Base-by-base conservation (phyloP, 2,329 filamentous ascomycete species). In the Tolypocladium ophioglossoides region DNA sequence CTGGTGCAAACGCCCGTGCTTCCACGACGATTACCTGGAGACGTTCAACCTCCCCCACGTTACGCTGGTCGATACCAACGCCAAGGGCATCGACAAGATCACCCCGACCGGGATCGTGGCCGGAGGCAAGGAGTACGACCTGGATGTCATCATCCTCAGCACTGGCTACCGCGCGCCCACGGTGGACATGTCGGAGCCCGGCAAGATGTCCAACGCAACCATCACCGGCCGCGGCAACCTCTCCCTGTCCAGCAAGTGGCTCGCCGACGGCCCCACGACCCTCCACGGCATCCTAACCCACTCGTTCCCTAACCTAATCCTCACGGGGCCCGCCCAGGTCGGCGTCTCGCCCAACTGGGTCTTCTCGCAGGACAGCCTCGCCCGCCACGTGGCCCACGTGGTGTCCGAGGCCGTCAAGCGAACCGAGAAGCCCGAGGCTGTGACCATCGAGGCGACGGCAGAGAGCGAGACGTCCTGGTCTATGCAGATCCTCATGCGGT, bases 1-100 rank as follows among this genome's bases (percentile, higher is more conserved):
- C 0, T 84, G 78, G 75, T 86, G 83, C 70, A 86, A 86, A 64
- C 75, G 83, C 0, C 82, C 83, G 0, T 76, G 72, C 41, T 85
- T 84, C 66, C 79, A 80, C 65, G 79, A 85, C 60, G 72, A 76
- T 6, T 85, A 83, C 60, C 73, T 86, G 0, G 62, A 71, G 3
- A 59, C 76, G 0, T 86, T 86, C 73, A 87, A 87, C 66, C 63
- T 62, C 34, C 66, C 72, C 0, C 77, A 83, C 59, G 83, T 87
- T 4, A 72, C 73, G 7, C 75, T 87, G 0, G 70, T 86, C 18
- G 80, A 86, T 62, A 85, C 81, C 0, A 66, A 78, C 34, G 79
- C 78, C 5, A 71, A 74, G 56, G 79, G 81, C 8, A 64, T 82
- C 3, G 70, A 75, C 4, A 56, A 64, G 3, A 65, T 78, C 8